phyloP scores from a whole-genome alignment of 2,329 filamentous ascomycete genomes.

The Verticillium nonalfalfae region DNA sequence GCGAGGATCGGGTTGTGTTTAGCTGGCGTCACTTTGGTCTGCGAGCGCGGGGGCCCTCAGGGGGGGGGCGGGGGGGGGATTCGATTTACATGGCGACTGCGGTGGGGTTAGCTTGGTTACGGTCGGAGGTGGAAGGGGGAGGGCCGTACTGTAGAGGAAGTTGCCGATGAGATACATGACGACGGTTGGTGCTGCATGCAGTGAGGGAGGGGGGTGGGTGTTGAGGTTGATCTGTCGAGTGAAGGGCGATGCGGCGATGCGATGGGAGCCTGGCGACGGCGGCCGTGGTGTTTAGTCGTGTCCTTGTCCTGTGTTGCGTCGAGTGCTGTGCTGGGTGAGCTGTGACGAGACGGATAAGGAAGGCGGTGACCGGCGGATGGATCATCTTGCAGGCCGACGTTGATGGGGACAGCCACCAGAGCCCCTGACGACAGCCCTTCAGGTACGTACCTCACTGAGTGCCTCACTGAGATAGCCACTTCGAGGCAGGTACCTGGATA shows the following conservation, averaged over 20 bases:
- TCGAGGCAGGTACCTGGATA: neutral
- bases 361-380: neutral
- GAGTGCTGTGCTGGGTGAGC: neutral
- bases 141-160: conserved; percentile 54
- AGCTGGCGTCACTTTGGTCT: neutral
- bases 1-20: conserved; percentile 16
- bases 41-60: too few relatives aligned
- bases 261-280: neutral
- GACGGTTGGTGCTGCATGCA: conserved; percentile 1
- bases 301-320: neutral
- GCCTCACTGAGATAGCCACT: too few relatives aligned
- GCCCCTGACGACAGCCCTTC: too few relatives aligned
- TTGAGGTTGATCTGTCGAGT: neutral
- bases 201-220: neutral
- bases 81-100: neutral
- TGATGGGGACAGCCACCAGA: too few relatives aligned
- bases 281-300: neutral
- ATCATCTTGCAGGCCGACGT: neutral
- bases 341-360: neutral
- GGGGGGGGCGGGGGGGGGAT: neutral
- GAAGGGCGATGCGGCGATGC: neutral
- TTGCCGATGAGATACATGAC: conserved; percentile 64
- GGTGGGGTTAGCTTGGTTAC: conserved; percentile 21
- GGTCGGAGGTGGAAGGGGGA: neutral
- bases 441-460: neutral